Base-by-base conservation (phyloP, 1,284 basidiomycete genomes). In the Tremellales sp. region DNA sequence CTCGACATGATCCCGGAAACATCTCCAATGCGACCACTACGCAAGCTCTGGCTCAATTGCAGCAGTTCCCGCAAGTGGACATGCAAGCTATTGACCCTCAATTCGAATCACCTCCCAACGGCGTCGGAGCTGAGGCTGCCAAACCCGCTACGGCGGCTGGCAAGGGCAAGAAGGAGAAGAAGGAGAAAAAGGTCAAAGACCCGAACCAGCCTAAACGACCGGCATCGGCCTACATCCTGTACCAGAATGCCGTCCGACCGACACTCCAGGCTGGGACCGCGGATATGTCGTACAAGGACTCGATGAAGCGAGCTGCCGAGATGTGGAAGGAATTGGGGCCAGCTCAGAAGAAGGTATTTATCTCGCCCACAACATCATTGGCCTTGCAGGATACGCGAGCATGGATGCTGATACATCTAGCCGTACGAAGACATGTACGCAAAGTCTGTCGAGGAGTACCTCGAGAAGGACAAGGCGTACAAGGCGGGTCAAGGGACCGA, bases 181-280 rank as follows among this genome's bases (percentile, higher is more conserved):
- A 67, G 48, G 67, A 72, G 61, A 77, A 76, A 68, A 77, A 75
- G 64, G 73, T 75, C 49, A 90, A 84, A 71, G 93, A 98, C 70
- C 91, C 91, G 29, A 86, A 91, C 70, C 90, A 90, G 51, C 94
- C 94, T 37, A 97, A 96, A 75, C 84, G 91, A 15, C 91, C 94
- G 23, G 82, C 92, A 19, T 90, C 89, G 17, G 92, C 92, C 17
- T 98, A 97, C 78, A 84, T 98, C 68, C 79, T 96, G 62, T 98
- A 87, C 81, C 94, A 97, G 75, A 97, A 97, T 71, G 86, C 89
- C 39, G 80, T 92, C 52, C 85, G 92, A 64, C 82, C 84, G 55
- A 76, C 81, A 56, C 59, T 74, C 35, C 55, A 61, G 40, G 76
- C 77, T 42, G 75, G 79, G 59, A 76, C 87, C 68, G 86, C 87